These are phyloP conservation scores for Tolypocladium ophioglossoides DNA, from an alignment of 2,329 filamentous ascomycete species.

Conservation along the genomic window DNA sequence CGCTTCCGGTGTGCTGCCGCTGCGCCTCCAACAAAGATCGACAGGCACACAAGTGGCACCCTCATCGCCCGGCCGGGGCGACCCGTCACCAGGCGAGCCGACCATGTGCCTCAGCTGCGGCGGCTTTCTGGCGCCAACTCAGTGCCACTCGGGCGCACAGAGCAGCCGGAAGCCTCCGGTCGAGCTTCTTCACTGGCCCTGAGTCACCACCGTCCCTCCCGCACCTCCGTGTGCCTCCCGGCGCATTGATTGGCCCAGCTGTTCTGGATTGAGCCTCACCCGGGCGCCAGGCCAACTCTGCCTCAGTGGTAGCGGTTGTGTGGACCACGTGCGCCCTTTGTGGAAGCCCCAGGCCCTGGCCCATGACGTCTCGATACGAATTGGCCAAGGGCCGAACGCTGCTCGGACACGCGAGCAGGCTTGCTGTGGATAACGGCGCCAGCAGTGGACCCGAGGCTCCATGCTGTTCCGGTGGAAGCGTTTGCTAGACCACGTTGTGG, in stretches of 20 bases:
- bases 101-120: too few relatives aligned
- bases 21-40: too few relatives aligned
- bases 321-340: neutral
- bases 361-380: neutral
- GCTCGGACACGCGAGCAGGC: neutral
- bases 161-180: too few relatives aligned
- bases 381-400: neutral
- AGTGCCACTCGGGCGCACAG: too few relatives aligned
- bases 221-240: neutral
- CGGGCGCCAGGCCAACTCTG: too few relatives aligned
- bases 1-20: too few relatives aligned
- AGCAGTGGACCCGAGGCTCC: neutral
- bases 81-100: too few relatives aligned
- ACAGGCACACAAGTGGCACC: too few relatives aligned
- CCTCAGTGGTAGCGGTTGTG: neutral
- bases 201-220: neutral
- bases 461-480: neutral
- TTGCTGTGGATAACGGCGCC: neutral
- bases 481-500: neutral
- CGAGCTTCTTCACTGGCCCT: neutral
- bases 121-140: too few relatives aligned
- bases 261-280: neutral
- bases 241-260: neutral
- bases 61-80: too few relatives aligned
- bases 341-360: neutral